Percentiles rank a stretch among this genome's conserved stretches.
phyloP scores from a whole-genome alignment of 2,329 filamentous ascomycete species.

The Colletotrichum sp. region DNA sequence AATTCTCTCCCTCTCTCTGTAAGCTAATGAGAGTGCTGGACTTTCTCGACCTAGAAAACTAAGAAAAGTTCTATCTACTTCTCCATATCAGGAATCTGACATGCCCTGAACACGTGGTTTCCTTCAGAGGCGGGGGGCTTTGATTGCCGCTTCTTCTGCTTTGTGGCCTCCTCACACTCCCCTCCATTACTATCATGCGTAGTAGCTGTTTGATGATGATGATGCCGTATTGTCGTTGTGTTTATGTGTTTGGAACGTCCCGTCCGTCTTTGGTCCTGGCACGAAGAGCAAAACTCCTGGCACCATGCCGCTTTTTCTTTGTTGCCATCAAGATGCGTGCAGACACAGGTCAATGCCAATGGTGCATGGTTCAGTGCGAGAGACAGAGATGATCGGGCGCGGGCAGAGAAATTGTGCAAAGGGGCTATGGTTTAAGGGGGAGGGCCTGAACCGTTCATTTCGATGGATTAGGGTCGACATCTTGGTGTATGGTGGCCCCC shows the following conservation, averaged over 20 bases:
- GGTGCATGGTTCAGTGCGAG: not conserved
- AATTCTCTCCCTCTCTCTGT: not conserved
- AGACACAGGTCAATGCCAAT: not conserved
- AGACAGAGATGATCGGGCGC: not conserved
- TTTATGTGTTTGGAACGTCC: not conserved
- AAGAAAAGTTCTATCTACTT: not conserved
- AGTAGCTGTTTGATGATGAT: not conserved
- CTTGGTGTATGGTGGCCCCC: slow-evolving; percentile 5
- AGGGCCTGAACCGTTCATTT: slow-evolving; percentile 3
- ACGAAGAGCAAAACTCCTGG: slow-evolving; percentile 9
- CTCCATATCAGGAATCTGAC: not conserved
- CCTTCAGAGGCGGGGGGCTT: not conserved
- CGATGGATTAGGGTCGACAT: slow-evolving; percentile 5
- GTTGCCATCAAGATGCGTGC: not conserved
- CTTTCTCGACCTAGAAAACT: not conserved
- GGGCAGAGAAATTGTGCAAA: not conserved
- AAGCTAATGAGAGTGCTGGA: not conserved
- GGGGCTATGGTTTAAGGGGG: not conserved
- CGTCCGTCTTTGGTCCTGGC: not conserved
- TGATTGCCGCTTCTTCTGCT: not conserved
- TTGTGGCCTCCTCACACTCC: not conserved
- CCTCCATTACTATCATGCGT: not conserved
- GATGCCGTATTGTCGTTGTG: not conserved
- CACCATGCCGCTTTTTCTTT: not conserved
- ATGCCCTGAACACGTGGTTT: not conserved